Percentiles rank a stretch among this genome's conserved stretches.
These are phyloP conservation scores for Fusarium nurragi DNA, from an alignment of 2,329 filamentous ascomycete species.

Conservation along the genomic window DNA sequence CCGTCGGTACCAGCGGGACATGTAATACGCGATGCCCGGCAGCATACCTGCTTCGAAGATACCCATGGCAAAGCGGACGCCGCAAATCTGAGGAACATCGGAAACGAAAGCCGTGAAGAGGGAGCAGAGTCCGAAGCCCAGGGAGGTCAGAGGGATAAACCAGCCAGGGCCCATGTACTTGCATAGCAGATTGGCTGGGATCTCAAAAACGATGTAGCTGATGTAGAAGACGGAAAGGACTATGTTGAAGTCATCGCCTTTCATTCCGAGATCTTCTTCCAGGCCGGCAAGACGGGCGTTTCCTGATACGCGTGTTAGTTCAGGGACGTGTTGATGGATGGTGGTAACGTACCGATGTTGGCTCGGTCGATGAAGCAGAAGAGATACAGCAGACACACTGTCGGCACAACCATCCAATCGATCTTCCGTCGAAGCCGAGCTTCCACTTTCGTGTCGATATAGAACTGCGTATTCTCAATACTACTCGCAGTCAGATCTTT, in stretches of 20 bases:
- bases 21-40: conserved; percentile 72
- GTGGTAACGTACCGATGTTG: conserved; percentile 15
- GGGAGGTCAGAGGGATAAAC: conserved; percentile 67
- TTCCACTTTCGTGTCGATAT: conserved; percentile 19
- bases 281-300: conserved; percentile 33
- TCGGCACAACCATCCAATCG: conserved; percentile 26
- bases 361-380: conserved; percentile 73
- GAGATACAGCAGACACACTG: conserved; percentile 58
- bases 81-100: conserved; percentile 57
- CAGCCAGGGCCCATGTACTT: conserved; percentile 72
- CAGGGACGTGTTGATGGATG: fast-evolving
- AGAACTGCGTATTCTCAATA: conserved; percentile 9
- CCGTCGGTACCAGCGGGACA: conserved; percentile 70
- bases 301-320: conserved; percentile 6
- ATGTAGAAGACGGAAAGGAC: conserved; percentile 71
- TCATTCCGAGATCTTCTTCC: conserved; percentile 32
- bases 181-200: conserved; percentile 69
- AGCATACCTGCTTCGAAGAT: conserved; percentile 73
- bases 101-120: conserved; percentile 70
- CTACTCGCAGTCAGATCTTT: background rate
- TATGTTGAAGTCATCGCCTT: conserved; percentile 68
- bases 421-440: conserved; percentile 20
- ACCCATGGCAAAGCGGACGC: conserved; percentile 68
- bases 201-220: conserved; percentile 72
- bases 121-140: conserved; percentile 67